Evolutionary conservation across 805 yeast genomes (phyloP).

Genomic region (Cyberlindnera veronae): DNA sequence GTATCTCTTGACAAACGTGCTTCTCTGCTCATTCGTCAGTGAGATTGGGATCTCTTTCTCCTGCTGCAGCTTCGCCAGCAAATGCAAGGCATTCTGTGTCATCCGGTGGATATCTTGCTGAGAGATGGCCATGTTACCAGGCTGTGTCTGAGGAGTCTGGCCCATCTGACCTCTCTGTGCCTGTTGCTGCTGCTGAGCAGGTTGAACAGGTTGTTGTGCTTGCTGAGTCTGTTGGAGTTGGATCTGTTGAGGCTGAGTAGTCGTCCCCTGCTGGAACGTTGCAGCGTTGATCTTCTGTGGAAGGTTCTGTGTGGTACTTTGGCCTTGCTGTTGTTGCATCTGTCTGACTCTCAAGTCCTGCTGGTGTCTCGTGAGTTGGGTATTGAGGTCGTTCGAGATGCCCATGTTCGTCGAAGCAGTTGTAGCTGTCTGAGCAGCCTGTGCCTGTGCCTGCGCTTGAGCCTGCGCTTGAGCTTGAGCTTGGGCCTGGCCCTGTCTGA

Average conservation of each 20-base stretch:
- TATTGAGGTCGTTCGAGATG: conserved; percentile 12
- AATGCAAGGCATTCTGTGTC: conserved; percentile 25
- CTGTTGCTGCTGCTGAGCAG: conserved; percentile 7
- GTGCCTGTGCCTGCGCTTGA: conserved; percentile 30
- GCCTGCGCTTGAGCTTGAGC: too few relatives aligned
- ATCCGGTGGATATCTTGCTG: conserved; percentile 20
- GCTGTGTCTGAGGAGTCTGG: background rate
- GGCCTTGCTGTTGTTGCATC: conserved; percentile 18
- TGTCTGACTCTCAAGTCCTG: conserved; percentile 33
- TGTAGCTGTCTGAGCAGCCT: conserved; percentile 14
- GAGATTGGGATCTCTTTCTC: conserved; percentile 23
- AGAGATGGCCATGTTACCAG: conserved; percentile 2
- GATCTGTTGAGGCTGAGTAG: too few relatives aligned
- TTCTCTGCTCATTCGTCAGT: conserved; percentile 25
- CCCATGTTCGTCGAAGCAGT: background rate
- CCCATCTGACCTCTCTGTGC: conserved; percentile 4
- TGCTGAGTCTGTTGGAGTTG: background rate
- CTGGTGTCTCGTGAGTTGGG: conserved; percentile 29
- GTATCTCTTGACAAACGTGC: conserved; percentile 22
- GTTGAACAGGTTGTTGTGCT: conserved; percentile 6
- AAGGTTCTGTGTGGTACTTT: too few relatives aligned
- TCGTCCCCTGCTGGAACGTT: too few relatives aligned
- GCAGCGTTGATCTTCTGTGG: too few relatives aligned
- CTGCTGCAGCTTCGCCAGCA: conserved; percentile 14
- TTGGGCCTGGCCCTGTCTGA: conserved; percentile 33